A percentile compares a stretch with the other conserved stretches of the same genome.
These are phyloP conservation scores for Candida freyschussii DNA, from an alignment of 1,139 yeast species.

Conservation along the genomic window DNA sequence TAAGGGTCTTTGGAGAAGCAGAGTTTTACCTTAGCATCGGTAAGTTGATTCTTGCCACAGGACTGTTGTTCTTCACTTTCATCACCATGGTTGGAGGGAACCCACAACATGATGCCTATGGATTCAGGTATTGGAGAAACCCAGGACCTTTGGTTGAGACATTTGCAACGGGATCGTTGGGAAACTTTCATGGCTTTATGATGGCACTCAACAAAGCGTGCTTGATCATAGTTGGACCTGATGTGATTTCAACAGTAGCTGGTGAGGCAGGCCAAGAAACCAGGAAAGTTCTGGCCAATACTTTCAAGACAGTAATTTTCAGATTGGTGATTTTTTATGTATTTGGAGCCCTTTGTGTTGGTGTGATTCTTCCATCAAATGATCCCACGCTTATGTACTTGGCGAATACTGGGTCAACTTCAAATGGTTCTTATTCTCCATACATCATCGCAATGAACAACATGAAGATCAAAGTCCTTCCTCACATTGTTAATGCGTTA, in stretches of 20 bases:
- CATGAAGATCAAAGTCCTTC: conserved; percentile 42
- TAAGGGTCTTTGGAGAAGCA: conserved; percentile 47
- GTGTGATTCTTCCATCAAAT: conserved; percentile 41
- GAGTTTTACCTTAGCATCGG: conserved; percentile 46
- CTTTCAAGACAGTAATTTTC: conserved; percentile 41
- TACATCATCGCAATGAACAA: conserved; percentile 49
- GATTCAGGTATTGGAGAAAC: conserved; percentile 61
- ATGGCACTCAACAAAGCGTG: conserved; percentile 56
- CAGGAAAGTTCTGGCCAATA: conserved; percentile 41
- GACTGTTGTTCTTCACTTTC: conserved; percentile 65
- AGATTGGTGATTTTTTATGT: conserved; percentile 43
- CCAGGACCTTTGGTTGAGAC: conserved; percentile 51
- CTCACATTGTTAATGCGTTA: conserved; percentile 50
- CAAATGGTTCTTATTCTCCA: conserved; percentile 36
- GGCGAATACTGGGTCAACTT: conserved; percentile 50
- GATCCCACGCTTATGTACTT: conserved; percentile 36
- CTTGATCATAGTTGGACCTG: conserved; percentile 78
- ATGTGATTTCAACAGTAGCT: conserved; percentile 47
- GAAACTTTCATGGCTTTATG: conserved; percentile 58
- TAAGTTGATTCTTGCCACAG: conserved; percentile 63
- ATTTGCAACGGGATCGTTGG: conserved; percentile 44
- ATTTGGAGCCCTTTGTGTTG: conserved; percentile 40
- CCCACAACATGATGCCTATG: conserved; percentile 57
- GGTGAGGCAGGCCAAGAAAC: conserved; percentile 47
- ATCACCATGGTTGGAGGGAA: conserved; percentile 81